Evolutionary conservation across 2,329 filamentous ascomycete species (phyloP).

Genomic region (Didymella glomerata): DNA sequence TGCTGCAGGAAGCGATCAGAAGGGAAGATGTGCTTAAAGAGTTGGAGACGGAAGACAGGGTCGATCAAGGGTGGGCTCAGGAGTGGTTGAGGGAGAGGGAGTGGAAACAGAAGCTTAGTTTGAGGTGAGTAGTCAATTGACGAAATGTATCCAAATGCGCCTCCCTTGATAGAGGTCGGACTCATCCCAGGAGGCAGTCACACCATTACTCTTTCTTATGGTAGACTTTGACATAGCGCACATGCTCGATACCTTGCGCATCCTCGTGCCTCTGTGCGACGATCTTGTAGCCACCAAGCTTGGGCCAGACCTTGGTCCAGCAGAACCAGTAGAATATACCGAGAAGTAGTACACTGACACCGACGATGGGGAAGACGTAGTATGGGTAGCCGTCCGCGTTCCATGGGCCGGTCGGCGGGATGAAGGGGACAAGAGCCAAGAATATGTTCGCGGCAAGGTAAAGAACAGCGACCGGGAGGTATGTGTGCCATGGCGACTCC

Average conservation of each 20-base stretch:
- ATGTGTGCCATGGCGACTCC: conserved; percentile 51
- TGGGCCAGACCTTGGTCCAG: conserved; percentile 34
- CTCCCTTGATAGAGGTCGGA: neutral
- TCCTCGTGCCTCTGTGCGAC: conserved; percentile 42
- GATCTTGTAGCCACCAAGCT: conserved; percentile 45
- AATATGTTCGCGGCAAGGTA: conserved; percentile 54
- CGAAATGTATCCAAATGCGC: neutral
- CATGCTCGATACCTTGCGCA: conserved; percentile 40
- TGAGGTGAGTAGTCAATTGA: neutral
- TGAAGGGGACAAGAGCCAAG: conserved; percentile 54
- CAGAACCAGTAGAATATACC: conserved; percentile 51
- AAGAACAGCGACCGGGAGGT: conserved; percentile 47
- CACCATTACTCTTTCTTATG: conserved; percentile 32
- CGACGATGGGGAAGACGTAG: conserved; percentile 56
- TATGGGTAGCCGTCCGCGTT: conserved; percentile 55
- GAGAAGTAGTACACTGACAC: conserved; percentile 51
- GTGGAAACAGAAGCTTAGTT: neutral
- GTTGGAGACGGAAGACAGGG: neutral
- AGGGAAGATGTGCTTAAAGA: neutral
- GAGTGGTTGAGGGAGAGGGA: neutral
- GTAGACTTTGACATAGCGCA: conserved; percentile 47
- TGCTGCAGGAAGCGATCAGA: neutral
- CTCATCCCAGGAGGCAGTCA: neutral
- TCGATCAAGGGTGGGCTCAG: neutral
- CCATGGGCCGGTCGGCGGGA: conserved; percentile 53